Evolutionary conservation across 257 asterid species (phyloP), one percentile per base, ranked within the genome.

Genomic region (Jasminum sambac): DNA sequence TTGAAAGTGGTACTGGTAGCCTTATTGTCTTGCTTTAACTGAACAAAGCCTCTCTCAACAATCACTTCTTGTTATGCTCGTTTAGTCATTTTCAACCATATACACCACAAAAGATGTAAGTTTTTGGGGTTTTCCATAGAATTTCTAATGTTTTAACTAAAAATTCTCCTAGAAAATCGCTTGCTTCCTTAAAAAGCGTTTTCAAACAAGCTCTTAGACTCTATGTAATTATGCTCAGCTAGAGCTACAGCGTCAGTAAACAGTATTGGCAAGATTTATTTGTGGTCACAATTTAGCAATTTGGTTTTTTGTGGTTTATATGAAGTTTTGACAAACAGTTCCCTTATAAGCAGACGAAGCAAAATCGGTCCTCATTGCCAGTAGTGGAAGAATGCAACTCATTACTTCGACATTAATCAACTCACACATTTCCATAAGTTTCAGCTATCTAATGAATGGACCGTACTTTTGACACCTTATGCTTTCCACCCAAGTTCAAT

Each of bases 401-500:
- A 63, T 34, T 55, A 48, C 39, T 52, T 12, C 26, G 55, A 36
- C 14, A 11, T 19, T 55, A 25, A 40, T 38, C 25, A 24, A n/a
- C 68, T 13, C 24, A 46, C 42, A 36, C 17, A 16, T 36, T 41
- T 2, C 30, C 24, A 37, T 65, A 63, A 36, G 40, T 34, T 37
- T 46, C 55, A 19, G 19, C 39, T 58, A 46, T 25, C 64, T 46
- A 71, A 71, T 0, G 21, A n/a, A 13, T 37, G 39, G 38, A 63
- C 64, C 64, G 4, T 63, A 55, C 24, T 60, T 62, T 3, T 40
- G 21, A 5, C 30, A 67, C 48, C 26, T 62, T 25, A 66, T n/a
- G 48, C 6, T 39, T 66, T 58, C 17, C 36, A 13, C 26, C 64
- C 60, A 60, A 76, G 62, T 40, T 69, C n/a, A 25, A 39, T 19